Evolutionary conservation across 1,284 basidiomycete species (phyloP).

Genomic region (Singerocomus inundabilis): DNA sequence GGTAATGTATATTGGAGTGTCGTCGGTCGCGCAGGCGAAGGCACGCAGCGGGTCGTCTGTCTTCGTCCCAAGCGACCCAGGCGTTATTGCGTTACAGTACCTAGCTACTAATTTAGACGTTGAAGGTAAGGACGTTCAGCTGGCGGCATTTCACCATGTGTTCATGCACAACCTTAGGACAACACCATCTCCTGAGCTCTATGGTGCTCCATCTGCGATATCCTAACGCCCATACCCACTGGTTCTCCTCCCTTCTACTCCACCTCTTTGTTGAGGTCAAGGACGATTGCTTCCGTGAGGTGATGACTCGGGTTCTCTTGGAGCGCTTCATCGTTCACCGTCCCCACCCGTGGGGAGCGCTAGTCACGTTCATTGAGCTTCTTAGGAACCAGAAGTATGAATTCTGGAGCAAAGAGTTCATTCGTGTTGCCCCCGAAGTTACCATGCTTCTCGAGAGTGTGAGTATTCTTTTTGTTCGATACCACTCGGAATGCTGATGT

Average conservation of each 20-base stretch:
- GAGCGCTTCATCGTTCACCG: conserved; percentile 93
- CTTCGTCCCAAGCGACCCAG: conserved; percentile 79
- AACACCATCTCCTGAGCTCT: conserved; percentile 90
- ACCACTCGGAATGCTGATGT: conserved; percentile 3
- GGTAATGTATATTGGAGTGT: conserved; percentile 93
- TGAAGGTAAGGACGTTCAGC: conserved; percentile 64
- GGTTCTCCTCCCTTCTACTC: conserved; percentile 89
- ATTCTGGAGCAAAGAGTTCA: conserved; percentile 84
- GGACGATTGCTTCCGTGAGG: conserved; percentile 81
- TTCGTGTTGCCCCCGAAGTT: conserved; percentile 78
- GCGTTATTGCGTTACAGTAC: conserved; percentile 79
- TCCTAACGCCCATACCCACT: conserved; percentile 95
- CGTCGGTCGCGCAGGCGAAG: conserved; percentile 83
- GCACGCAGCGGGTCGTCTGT: conserved; percentile 75
- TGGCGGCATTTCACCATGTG: not conserved
- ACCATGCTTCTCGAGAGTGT: conserved; percentile 79
- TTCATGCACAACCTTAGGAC: conserved; percentile 50
- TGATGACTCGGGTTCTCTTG: conserved; percentile 88
- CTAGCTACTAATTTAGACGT: conserved; percentile 82
- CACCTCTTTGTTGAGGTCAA: conserved; percentile 80
- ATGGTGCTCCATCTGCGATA: conserved; percentile 93
- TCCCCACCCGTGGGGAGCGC: conserved; percentile 96
- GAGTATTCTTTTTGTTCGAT: conserved; percentile 34
- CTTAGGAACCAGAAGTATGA: conserved; percentile 82
- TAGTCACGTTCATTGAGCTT: conserved; percentile 92